Percentiles rank a stretch among this genome's conserved stretches.
These are phyloP conservation scores for Hypsizygus marmoreus DNA, from an alignment of 768 basidiomycete genomes.

Conservation along the genomic window DNA sequence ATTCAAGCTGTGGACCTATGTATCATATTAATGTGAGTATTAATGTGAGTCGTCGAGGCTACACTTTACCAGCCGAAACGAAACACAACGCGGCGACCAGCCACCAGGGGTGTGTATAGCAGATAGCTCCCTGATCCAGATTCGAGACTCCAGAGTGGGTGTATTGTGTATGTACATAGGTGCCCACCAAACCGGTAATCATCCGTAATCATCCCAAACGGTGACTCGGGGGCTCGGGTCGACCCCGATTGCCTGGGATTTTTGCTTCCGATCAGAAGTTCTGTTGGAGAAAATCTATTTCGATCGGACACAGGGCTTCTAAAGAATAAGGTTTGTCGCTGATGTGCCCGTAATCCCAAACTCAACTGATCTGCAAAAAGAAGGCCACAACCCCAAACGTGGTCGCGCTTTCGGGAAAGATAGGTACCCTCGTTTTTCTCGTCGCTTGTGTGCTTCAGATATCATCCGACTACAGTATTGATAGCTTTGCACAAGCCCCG, in stretches of 20 bases:
- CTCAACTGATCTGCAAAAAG: constrained; percentile 20
- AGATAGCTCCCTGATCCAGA: no score
- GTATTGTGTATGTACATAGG: no score
- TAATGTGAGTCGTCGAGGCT: no score
- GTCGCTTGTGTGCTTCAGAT: background rate
- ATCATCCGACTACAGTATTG: no score
- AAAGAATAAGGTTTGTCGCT: constrained; percentile 16
- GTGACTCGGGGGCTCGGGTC: constrained; percentile 11
- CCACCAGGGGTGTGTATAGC: no score
- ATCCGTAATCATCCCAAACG: constrained; percentile 1
- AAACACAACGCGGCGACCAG: no score
- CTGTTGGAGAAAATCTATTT: constrained; percentile 36
- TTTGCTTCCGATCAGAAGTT: constrained; percentile 46
- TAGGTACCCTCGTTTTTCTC: constrained; percentile 7
- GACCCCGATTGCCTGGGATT: constrained; percentile 13
- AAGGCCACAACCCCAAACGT: constrained; percentile 3
- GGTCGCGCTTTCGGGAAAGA: constrained; percentile 10
- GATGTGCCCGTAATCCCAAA: constrained; percentile 10
- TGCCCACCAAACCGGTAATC: constrained; percentile 15
- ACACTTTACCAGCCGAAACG: no score
- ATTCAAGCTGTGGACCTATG: no score
- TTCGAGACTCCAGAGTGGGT: no score
- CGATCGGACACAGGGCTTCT: constrained; percentile 22
- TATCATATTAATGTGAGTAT: no score
- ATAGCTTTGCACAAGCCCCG: no score